Evolutionary conservation across 1,284 basidiomycete genomes (phyloP).

Genomic region (Boletus smithii): DNA sequence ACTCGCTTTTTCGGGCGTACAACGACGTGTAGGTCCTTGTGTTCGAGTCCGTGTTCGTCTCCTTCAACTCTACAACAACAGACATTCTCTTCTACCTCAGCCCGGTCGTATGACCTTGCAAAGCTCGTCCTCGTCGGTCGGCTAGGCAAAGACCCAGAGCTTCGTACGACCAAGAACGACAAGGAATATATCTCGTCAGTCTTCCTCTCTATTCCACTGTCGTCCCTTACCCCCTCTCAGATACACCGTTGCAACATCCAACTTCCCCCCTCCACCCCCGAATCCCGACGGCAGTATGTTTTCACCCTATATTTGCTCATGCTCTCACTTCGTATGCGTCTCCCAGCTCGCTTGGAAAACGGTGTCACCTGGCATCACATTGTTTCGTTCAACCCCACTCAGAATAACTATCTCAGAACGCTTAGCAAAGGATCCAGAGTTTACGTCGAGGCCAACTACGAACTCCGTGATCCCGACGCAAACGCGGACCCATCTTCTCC

Average conservation of each 20-base stretch:
- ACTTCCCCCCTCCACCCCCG: slow-evolving; percentile 54
- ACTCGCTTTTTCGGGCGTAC: slow-evolving; percentile 39
- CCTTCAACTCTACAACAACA: slow-evolving; percentile 30
- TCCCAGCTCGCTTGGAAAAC: slow-evolving; percentile 49
- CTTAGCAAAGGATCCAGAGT: slow-evolving; percentile 68
- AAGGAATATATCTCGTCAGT: slow-evolving; percentile 75
- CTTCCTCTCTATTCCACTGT: neutral
- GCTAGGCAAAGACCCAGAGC: slow-evolving; percentile 67
- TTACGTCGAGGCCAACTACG: slow-evolving; percentile 73
- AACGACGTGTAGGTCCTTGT: slow-evolving; percentile 46
- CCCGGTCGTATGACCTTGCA: slow-evolving; percentile 58
- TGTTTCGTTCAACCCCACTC: slow-evolving; percentile 58
- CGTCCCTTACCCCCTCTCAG: slow-evolving; percentile 34
- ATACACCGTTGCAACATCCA: slow-evolving; percentile 67
- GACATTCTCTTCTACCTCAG: slow-evolving; percentile 65
- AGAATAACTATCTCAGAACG: slow-evolving; percentile 59
- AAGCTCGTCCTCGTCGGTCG: slow-evolving; percentile 76
- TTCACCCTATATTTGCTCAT: neutral
- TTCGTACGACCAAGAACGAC: slow-evolving; percentile 63
- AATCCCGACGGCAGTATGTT: slow-evolving; percentile 60
- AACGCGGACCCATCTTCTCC: slow-evolving; percentile 59
- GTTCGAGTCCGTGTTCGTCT: neutral
- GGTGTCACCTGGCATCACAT: slow-evolving; percentile 72
- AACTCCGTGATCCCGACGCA: slow-evolving; percentile 66
- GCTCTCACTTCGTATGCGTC: slow-evolving; percentile 1